A percentile compares a stretch with the other conserved stretches of the same genome.
phyloP scores from a whole-genome alignment of 2,329 filamentous ascomycete genomes.

The Monosporascus sp. region DNA sequence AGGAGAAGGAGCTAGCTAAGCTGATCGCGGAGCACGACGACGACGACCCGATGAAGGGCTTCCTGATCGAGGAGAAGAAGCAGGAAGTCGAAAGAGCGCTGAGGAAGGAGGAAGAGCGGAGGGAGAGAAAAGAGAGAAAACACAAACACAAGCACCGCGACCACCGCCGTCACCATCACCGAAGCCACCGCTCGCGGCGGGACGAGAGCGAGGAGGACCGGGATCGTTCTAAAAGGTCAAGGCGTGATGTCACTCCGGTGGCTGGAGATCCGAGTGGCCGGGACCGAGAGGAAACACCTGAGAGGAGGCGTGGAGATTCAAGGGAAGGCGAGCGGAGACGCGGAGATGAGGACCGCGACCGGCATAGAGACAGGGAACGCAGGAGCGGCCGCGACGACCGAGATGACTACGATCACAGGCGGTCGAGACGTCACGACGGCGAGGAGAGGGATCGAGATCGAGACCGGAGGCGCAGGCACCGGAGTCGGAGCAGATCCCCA shows the following conservation, averaged over 20 bases:
- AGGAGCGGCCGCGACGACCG: conserved; percentile 16
- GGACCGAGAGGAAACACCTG: conserved; percentile 23
- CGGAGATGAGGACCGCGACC: conserved; percentile 25
- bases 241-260: conserved; percentile 32
- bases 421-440: conserved; percentile 10
- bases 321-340: conserved; percentile 26
- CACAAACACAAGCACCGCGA: conserved; percentile 34
- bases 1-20: conserved; percentile 74
- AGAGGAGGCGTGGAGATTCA: conserved; percentile 19
- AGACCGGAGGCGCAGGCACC: conserved; percentile 22
- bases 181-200: conserved; percentile 38
- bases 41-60: conserved; percentile 96
- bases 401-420: conserved; percentile 13
- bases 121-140: conserved; percentile 44
- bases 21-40: conserved; percentile 81
- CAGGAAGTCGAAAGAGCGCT: conserved; percentile 75
- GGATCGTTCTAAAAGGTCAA: conserved; percentile 29
- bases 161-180: conserved; percentile 41
- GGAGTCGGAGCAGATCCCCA: conserved; percentile 43
- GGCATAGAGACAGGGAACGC: conserved; percentile 13
- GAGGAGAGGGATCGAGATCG: conserved; percentile 21
- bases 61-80: conserved; percentile 84
- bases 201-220: conserved; percentile 19
- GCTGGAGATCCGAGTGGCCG: conserved; percentile 13
- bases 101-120: conserved; percentile 45